Base-by-base conservation (phyloP, 768 basidiomycete species). In the Boletus patriciae region DNA sequence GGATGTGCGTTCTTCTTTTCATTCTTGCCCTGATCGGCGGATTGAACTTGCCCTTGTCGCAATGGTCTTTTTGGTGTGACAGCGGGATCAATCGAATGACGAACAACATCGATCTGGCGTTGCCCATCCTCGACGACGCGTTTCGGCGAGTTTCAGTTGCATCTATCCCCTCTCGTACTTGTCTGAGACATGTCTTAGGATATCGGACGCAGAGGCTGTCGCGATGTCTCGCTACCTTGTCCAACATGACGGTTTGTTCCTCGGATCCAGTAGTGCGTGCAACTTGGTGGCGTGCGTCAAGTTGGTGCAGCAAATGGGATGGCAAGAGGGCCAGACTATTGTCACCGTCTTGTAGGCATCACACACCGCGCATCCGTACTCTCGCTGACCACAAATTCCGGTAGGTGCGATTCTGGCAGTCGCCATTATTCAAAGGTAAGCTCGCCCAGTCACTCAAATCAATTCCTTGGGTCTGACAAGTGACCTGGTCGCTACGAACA, bases 141-240 rank as follows among this genome's bases (percentile, higher is more conserved):
- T 90, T 94, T 70, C 83, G 92, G 92, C 89, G 61, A 48, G 70
- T 63, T 10, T 36, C n/a, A 12, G 4, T 48, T 16, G 12, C 13
- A 9, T 38, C 8, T 11, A 3, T 29, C 19, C 23, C 10, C 13
- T 38, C 18, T 11, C 13, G 41, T 34, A 1, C 31, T 33, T 33
- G 19, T 29, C 34, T 44, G 4, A 19, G 18, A 25, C 18, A 25
- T 23, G 46, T 53, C 29, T 11, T 68, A 95, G 95, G 55, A 85
- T 98, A 69, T 88, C 90, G 3, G 97, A 98, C 62, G 86, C 82
- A 2, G 96, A 99, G 73, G 96, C 96, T 0, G 92, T 98, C 46
- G 85, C 90, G 9, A 98, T 98, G 96, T 90, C 94, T 2, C 86
- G 95, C 11, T 94, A 94, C 69, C 82, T 99, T 19, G 93, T 97